These are phyloP conservation scores for Sugiyamaella novakii DNA, from an alignment of 1,139 yeast genomes.

Conservation along the genomic window DNA sequence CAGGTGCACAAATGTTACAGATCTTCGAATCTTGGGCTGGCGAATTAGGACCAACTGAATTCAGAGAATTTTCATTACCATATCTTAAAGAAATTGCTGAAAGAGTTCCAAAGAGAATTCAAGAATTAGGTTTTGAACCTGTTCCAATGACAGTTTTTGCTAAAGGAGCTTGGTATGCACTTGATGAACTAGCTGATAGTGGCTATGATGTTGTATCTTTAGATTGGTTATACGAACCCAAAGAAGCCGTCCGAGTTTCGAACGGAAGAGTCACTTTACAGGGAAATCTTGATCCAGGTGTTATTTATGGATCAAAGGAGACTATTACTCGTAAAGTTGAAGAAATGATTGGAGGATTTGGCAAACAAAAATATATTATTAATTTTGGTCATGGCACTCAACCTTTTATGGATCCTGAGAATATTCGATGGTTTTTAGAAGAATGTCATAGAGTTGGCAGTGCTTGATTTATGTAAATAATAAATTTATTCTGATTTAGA, in stretches of 20 bases:
- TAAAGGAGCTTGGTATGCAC: constrained; percentile 97
- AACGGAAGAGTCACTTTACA: constrained; percentile 83
- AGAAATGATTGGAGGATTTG: constrained; percentile 86
- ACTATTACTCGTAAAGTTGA: constrained; percentile 78
- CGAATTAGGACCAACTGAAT: constrained; percentile 88
- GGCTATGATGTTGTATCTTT: constrained; percentile 87
- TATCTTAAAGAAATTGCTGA: constrained; percentile 76
- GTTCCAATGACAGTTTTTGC: constrained; percentile 92
- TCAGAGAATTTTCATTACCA: constrained; percentile 84
- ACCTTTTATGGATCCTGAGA: constrained; percentile 94
- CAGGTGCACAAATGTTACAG: constrained; percentile 97
- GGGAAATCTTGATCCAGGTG: constrained; percentile 96
- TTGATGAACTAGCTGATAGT: constrained; percentile 79
- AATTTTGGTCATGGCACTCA: constrained; percentile 98
- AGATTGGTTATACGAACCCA: constrained; percentile 90
- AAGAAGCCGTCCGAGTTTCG: constrained; percentile 77
- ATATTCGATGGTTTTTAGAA: constrained; percentile 76
- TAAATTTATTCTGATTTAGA: no score
- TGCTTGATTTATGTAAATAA: constrained; percentile 9
- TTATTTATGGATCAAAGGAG: constrained; percentile 86
- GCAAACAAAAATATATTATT: constrained; percentile 84
- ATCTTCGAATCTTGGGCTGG: constrained; percentile 99
- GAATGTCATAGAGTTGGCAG: constrained; percentile 83
- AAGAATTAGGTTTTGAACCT: constrained; percentile 69
- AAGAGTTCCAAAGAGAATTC: constrained; percentile 67